Conservation (phyloP, 345 rosid species). For the Lagerstroemia speciosa region DNA sequence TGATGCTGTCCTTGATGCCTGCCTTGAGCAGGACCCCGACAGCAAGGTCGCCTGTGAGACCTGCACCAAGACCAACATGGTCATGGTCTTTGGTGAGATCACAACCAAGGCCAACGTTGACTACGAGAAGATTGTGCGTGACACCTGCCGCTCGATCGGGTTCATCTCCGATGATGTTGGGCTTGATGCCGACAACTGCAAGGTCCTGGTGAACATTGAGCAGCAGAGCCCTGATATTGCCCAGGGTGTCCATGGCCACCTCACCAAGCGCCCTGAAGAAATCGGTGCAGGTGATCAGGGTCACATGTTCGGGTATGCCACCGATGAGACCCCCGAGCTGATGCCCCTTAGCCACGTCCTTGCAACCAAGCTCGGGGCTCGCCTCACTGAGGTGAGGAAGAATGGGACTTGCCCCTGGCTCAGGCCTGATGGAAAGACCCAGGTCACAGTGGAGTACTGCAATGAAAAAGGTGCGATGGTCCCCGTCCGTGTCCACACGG, state of each 20-base stretch:
- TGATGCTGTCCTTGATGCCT: constrained; percentile 72
- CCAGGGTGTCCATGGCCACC: constrained; percentile 72
- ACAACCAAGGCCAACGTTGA: constrained; percentile 68
- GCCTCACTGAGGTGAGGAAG: constrained; percentile 74
- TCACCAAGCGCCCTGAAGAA: constrained; percentile 70
- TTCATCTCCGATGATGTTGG: constrained; percentile 65
- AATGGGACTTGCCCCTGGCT: constrained; percentile 64
- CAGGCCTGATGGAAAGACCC: constrained; percentile 77
- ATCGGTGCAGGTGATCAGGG: constrained; percentile 82
- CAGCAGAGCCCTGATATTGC: constrained; percentile 84
- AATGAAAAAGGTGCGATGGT: constrained; percentile 72
- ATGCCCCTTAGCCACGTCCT: constrained; percentile 77
- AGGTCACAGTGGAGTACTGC: constrained; percentile 69
- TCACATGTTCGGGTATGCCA: constrained; percentile 74
- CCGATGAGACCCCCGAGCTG: constrained; percentile 60
- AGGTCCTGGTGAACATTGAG: constrained; percentile 69
- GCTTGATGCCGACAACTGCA: constrained; percentile 67
- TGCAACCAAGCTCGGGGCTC: constrained; percentile 68
- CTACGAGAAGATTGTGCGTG: constrained; percentile 74
- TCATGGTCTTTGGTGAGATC: constrained; percentile 74
- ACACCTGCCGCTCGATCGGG: constrained; percentile 57
- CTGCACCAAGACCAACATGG: constrained; percentile 80
- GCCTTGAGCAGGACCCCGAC: constrained; percentile 68
- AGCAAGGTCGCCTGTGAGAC: constrained; percentile 91
- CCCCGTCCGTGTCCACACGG: constrained; percentile 70